phyloP scores from a whole-genome alignment of 2,329 filamentous ascomycete species.

The Aspergillus glaucus region DNA sequence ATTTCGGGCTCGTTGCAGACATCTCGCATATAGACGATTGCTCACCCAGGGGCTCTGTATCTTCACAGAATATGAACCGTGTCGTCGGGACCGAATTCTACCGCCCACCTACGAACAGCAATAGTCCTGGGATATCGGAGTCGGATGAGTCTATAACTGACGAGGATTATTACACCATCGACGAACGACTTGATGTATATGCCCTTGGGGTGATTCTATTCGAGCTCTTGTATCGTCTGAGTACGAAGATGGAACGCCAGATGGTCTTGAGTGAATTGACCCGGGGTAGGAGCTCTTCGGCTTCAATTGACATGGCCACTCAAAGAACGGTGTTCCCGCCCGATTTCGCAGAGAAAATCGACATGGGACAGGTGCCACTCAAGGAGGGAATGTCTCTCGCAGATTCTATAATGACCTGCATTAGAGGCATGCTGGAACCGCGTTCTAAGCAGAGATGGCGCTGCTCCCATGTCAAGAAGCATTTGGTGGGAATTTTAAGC shows the following conservation, averaged over 20 bases:
- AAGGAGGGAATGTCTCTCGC: slow-evolving; percentile 23
- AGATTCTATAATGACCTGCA: slow-evolving; percentile 30
- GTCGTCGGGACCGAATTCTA: slow-evolving; percentile 59
- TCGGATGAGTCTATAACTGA: slow-evolving; percentile 6
- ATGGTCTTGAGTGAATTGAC: slow-evolving; percentile 38
- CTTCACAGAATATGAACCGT: slow-evolving; percentile 27
- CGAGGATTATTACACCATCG: slow-evolving; percentile 24
- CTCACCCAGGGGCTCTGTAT: slow-evolving; percentile 13
- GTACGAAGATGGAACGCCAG: slow-evolving; percentile 44
- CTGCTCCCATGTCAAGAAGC: slow-evolving; percentile 30
- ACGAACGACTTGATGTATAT: slow-evolving; percentile 55
- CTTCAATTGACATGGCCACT: not conserved
- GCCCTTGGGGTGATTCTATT: slow-evolving; percentile 58
- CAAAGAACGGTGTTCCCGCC: slow-evolving; percentile 25
- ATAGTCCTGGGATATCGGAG: slow-evolving; percentile 1
- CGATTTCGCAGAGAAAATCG: slow-evolving; percentile 34
- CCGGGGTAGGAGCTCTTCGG: slow-evolving; percentile 12
- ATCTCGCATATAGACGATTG: slow-evolving; percentile 37
- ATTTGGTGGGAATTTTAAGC: slow-evolving; percentile 25
- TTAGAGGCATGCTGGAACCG: slow-evolving; percentile 37
- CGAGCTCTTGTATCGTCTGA: slow-evolving; percentile 54
- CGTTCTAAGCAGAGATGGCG: slow-evolving; percentile 31
- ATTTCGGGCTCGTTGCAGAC: slow-evolving; percentile 60
- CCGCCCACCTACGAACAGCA: slow-evolving; percentile 40
- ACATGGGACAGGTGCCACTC: slow-evolving; percentile 21